Evolutionary conservation across 1,139 yeast species (phyloP).

Genomic region (Geotrichum siamense): DNA sequence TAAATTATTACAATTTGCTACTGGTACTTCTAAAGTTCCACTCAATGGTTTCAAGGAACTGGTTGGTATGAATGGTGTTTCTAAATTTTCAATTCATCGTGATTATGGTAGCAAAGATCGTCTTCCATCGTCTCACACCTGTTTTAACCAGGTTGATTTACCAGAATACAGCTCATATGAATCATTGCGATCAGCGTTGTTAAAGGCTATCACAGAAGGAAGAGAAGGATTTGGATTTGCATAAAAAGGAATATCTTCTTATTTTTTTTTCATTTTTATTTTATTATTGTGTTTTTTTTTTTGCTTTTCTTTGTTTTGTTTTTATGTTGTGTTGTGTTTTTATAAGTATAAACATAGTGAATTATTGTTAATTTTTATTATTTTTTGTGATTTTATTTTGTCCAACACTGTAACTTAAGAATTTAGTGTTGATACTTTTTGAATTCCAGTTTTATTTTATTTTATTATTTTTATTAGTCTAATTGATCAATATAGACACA

Average conservation of each 20-base stretch:
- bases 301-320: too few relatives aligned
- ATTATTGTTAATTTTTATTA: neutral
- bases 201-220: conserved; percentile 89
- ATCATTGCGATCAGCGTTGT: conserved; percentile 67
- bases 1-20: conserved; percentile 85
- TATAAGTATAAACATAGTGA: neutral
- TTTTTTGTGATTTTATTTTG: neutral
- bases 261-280: neutral
- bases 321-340: neutral
- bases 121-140: conserved; percentile 91
- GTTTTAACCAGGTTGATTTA: conserved; percentile 89
- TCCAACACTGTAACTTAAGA: too few relatives aligned
- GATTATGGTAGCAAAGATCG: conserved; percentile 84
- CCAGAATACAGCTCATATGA: conserved; percentile 93
- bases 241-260: conserved; percentile 20
- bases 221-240: conserved; percentile 95
- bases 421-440: too few relatives aligned
- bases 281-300: too few relatives aligned
- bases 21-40: conserved; percentile 97
- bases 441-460: too few relatives aligned
- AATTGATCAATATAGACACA: too few relatives aligned
- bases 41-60: conserved; percentile 86
- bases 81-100: conserved; percentile 83
- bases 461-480: too few relatives aligned
- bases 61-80: conserved; percentile 80